Percentiles rank a stretch among this genome's conserved stretches.
Evolutionary conservation across 2,329 filamentous ascomycete species (phyloP).

Genomic region (Penicillium hordei): DNA sequence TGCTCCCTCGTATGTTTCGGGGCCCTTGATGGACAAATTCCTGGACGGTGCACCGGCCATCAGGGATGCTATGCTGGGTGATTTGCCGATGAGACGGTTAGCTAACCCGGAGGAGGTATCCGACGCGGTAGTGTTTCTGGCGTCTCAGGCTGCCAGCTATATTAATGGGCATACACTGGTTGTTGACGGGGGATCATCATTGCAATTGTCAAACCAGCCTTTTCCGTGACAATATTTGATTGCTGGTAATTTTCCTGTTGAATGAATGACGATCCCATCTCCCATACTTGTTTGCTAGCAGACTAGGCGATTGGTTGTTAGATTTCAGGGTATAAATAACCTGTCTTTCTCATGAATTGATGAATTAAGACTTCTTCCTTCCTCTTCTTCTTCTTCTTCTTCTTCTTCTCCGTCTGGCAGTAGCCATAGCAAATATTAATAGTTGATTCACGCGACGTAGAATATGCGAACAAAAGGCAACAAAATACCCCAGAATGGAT

Average conservation of each 20-base stretch:
- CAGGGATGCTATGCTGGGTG: neutral
- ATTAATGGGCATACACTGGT: neutral
- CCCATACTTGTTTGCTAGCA: no score
- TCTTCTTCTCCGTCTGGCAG: no score
- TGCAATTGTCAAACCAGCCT: conserved; percentile 1
- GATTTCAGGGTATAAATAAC: no score
- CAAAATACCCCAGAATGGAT: no score
- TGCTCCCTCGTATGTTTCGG: neutral
- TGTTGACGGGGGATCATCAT: neutral
- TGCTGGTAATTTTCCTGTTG: neutral
- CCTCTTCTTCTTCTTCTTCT: no score
- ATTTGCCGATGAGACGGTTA: neutral
- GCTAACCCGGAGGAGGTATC: neutral
- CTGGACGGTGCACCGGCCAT: neutral
- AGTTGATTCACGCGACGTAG: no score
- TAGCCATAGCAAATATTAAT: no score
- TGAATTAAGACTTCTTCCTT: no score
- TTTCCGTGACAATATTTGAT: neutral
- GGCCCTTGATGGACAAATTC: neutral
- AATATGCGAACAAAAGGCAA: no score
- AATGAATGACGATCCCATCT: no score
- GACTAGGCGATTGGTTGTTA: no score
- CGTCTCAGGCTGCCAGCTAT: neutral
- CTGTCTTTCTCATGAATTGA: no score
- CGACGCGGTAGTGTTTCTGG: neutral